Evolutionary conservation across 257 asterid species (phyloP), one percentile per base, ranked within the genome.

Genomic region (Nicotiana tomentosiformis): DNA sequence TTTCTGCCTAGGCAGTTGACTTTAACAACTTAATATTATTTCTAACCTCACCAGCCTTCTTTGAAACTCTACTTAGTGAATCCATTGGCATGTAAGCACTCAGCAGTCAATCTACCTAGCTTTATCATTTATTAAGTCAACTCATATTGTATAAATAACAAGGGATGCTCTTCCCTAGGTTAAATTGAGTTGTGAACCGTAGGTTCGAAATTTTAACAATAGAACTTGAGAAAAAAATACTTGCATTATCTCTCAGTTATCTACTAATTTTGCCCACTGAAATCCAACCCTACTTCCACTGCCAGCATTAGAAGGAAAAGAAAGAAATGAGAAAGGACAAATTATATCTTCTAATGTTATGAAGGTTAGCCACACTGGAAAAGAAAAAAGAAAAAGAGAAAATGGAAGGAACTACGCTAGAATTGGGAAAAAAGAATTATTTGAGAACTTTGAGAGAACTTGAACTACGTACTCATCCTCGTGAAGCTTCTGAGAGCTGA

Each of bases 391-490:
- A 46, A 49, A 33, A 11, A 77, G 5, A 11, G 10, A 58, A 51
- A 12, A 35, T 39, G 51, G 72, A 18, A 49, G 77, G 56, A 58
- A 67, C 78, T 62, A 15, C 14, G 7, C 49, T 53, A 61, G 3
- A 79, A n/a, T n/a, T 30, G 51, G n/a, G 46, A 32, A 23, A 81
- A 26, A 26, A 51, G 80, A 23, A 49, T 46, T 6, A 12, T 49
- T 26, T 51, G 62, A 23, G 64, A 74, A 74, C 62, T 74, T 74
- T 26, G 32, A 74, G 80, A 74, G 62, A 74, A 62, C 67, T 58
- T 58, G 37, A 72, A 83, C 80, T 62, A 84, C 99, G 91, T 93
- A 96, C 99, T 86, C 91, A 94, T 94, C 91, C 84, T 93, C 39
- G 87, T 90, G 90, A 88, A 86, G 89, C 95, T 90, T 86, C 89